Base-by-base conservation (phyloP, 2,329 filamentous ascomycete genomes). In the Epichloe festucae region DNA sequence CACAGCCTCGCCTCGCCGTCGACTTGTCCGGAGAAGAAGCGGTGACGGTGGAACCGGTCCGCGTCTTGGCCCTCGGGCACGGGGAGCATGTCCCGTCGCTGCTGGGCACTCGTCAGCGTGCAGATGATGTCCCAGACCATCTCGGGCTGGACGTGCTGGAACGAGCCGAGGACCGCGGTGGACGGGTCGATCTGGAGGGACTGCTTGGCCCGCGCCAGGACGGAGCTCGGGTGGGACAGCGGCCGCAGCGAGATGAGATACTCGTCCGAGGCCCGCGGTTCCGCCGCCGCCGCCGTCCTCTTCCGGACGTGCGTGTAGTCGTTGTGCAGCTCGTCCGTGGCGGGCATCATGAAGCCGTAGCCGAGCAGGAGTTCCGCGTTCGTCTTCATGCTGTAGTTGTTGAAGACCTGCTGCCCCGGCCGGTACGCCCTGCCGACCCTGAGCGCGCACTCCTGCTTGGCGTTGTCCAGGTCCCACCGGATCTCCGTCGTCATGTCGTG, bases 381-480 rank as follows among this genome's bases (percentile, higher is more conserved):
- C 6, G 84, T 86, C 65, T 87, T 86, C 60, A 70, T 64, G 34
- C 85, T 85, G 60, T 89, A 89, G 63, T 87, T 88, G 68, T 87
- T 87, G 59, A 74, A 82, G 23, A 81, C 65, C 57, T 81, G 77
- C 34, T 78, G 64, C 0, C 81, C 79, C 0, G 77, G 66, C 4
- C 56, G 47, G 57, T 82, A 75, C 1, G 58, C 54, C 51, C 70
- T 67, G 17, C 60, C 62, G 8, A 72, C 70, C 15, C 64, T 60
- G 10, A 82, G 68, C 8, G 62, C 65, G 53, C 76, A 80, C 19
- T 56, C 46, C 14, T 57, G 56, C 3, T 58, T 54, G 7, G 67
- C 60, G 11, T 73, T 65, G 21, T 74, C 63, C 2, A 74, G 69
- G 23, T 75, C 70, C 85, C 85, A 89, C 42, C 71, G 66, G 1